These are phyloP conservation scores for Aspergillus ruber DNA, from an alignment of 2,329 filamentous ascomycete species.

Conservation along the genomic window DNA sequence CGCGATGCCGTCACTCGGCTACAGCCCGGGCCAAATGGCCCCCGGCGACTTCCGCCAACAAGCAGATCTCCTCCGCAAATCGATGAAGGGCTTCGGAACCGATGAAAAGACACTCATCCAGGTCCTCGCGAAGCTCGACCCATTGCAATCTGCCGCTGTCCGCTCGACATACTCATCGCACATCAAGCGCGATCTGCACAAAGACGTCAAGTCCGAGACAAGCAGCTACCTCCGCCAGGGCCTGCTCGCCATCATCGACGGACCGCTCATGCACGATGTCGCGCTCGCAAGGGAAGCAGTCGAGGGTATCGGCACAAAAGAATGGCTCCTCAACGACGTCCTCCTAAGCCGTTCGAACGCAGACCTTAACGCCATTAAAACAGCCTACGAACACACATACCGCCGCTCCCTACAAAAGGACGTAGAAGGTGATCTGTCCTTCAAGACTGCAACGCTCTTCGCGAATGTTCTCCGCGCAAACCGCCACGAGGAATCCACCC, in stretches of 20 bases:
- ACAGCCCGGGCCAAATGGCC: slow-evolving; percentile 64
- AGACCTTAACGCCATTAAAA: slow-evolving; percentile 80
- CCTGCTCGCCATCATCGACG: slow-evolving; percentile 67
- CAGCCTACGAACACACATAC: slow-evolving; percentile 64
- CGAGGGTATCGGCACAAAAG: slow-evolving; percentile 77
- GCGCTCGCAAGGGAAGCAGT: slow-evolving; percentile 65
- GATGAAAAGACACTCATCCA: slow-evolving; percentile 72
- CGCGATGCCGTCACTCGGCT: slow-evolving; percentile 65
- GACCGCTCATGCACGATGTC: slow-evolving; percentile 72
- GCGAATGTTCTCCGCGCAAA: slow-evolving; percentile 69
- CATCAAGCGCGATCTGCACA: slow-evolving; percentile 62
- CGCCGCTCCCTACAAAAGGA: slow-evolving; percentile 61
- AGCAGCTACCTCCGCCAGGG: slow-evolving; percentile 67
- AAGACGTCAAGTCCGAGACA: slow-evolving; percentile 73
- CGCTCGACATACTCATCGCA: slow-evolving; percentile 59
- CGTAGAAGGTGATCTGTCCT: slow-evolving; percentile 71
- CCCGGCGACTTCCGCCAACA: slow-evolving; percentile 60
- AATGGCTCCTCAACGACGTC: slow-evolving; percentile 77
- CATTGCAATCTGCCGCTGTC: slow-evolving; percentile 66
- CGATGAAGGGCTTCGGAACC: slow-evolving; percentile 93
- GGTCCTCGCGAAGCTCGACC: slow-evolving; percentile 65
- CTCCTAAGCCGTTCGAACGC: slow-evolving; percentile 78
- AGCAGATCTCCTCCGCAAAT: slow-evolving; percentile 64
- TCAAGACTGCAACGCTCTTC: slow-evolving; percentile 82
- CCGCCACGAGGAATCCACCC: slow-evolving; percentile 70